phyloP scores from a whole-genome alignment of 2,329 filamentous ascomycete genomes.

The Pleomassaria siparia region DNA sequence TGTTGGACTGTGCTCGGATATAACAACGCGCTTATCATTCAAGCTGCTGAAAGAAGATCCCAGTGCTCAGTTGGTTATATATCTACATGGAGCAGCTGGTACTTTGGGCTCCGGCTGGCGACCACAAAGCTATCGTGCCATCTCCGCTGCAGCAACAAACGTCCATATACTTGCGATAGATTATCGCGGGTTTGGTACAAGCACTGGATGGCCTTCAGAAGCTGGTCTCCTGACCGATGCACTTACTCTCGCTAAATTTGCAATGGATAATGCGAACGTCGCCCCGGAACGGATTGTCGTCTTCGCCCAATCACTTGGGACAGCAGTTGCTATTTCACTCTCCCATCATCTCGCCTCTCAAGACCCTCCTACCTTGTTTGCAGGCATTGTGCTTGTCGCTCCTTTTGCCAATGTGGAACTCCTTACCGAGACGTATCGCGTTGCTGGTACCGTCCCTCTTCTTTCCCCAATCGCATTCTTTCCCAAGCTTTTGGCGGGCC shows the following conservation, averaged over 20 bases:
- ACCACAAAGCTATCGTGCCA: slow-evolving; percentile 58
- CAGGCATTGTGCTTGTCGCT: slow-evolving; percentile 58
- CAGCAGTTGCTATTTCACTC: slow-evolving; percentile 53
- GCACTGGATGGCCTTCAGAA: slow-evolving; percentile 58
- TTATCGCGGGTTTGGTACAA: slow-evolving; percentile 62
- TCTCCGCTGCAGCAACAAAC: slow-evolving; percentile 53
- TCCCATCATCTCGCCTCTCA: slow-evolving; percentile 48
- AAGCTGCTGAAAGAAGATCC: slow-evolving; percentile 64
- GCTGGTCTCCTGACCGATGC: slow-evolving; percentile 58
- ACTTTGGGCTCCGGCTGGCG: slow-evolving; percentile 59
- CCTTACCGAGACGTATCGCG: slow-evolving; percentile 58
- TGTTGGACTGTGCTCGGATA: slow-evolving; percentile 53
- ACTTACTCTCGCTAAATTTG: slow-evolving; percentile 56
- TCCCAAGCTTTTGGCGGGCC: slow-evolving; percentile 42
- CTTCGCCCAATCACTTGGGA: slow-evolving; percentile 62
- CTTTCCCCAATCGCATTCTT: slow-evolving; percentile 55
- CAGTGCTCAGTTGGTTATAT: slow-evolving; percentile 63
- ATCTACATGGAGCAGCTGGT: slow-evolving; percentile 60
- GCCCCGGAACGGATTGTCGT: slow-evolving; percentile 59
- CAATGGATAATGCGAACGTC: slow-evolving; percentile 54
- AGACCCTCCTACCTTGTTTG: slow-evolving; percentile 51
- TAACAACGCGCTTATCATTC: slow-evolving; percentile 62
- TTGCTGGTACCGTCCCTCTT: slow-evolving; percentile 58
- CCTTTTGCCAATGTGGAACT: slow-evolving; percentile 59
- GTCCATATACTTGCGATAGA: slow-evolving; percentile 63